Base-by-base conservation (phyloP, 495 filamentous ascomycete species). In the Podospora didyma region DNA sequence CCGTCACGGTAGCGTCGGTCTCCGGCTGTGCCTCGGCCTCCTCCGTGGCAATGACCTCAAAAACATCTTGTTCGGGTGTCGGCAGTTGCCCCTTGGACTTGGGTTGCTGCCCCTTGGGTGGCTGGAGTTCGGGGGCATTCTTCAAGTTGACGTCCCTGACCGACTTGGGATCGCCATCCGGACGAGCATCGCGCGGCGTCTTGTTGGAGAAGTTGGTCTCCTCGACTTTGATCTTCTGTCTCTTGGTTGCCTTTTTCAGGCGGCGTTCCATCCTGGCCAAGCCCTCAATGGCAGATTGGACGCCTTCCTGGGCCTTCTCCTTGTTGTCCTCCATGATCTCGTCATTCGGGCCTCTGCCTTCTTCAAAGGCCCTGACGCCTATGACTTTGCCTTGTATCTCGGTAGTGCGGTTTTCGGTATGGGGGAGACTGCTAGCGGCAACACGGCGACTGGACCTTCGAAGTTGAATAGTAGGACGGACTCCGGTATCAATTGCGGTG, bases 211-310 rank as follows among this genome's bases (percentile, higher is more conserved):
- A 23, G 2, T 23, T 46, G 5, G 46, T 52, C 35, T 65, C 59
- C n/a, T 65, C 62, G 16, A 72, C 46, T 45, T 67, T 62, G 21
- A 57, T 44, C 53, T 72, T 70, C 48, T 70, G 65, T 16, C 56
- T 47, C 46, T 69, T 68, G 11, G 65, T 68, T 7, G 59, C 63
- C 7, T 45, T 39, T 37, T 55, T 52, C 6, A 70, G 50, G 12
- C 60, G 58, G 10, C 60, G 59, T 42, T 72, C 67, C 65, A 69
- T 70, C 37, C 57, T 46, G 1, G 52, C 67, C 16, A 72, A 56
- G 1, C 65, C 67, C 35, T 62, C 60, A 21, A 72, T 65, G 49
- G 67, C 69, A 2, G 58, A 34, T 17, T 58, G 49, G 26, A 68
- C 54, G 5, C 63, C 65, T n/a, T 65, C 63, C 53, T 65, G 56